These are phyloP conservation scores for Irpex sp. DNA, from an alignment of 1,284 basidiomycete genomes.

Conservation along the genomic window DNA sequence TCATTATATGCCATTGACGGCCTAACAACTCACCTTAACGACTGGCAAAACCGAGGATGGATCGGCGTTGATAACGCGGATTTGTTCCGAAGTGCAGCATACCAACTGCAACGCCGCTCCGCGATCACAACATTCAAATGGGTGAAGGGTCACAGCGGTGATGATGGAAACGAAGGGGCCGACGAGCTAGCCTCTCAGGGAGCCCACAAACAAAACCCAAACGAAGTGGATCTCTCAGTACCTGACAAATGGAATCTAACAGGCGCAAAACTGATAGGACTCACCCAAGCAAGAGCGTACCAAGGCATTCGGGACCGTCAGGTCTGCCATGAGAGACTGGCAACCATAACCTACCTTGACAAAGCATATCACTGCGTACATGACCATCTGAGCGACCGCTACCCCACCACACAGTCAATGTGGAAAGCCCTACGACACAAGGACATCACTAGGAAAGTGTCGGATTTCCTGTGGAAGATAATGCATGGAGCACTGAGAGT, in stretches of 20 bases:
- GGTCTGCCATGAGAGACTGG: background rate
- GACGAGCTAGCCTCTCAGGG: conserved; percentile 21
- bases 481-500: conserved; percentile 25
- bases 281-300: conserved; percentile 17
- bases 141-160: conserved; percentile 26
- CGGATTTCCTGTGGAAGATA: conserved; percentile 27
- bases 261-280: conserved; percentile 10
- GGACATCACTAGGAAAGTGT: conserved; percentile 20
- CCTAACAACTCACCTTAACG: conserved; percentile 2
- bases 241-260: conserved; percentile 2
- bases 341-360: background rate
- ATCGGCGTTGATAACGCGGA: conserved; percentile 2
- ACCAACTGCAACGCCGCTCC: conserved; percentile 14
- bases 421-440: conserved; percentile 12
- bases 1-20: conserved; percentile 8
- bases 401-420: background rate
- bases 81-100: background rate
- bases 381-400: background rate
- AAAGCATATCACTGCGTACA: background rate
- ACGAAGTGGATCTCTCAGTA: conserved; percentile 5
- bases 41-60: conserved; percentile 7
- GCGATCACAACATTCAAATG: conserved; percentile 21
- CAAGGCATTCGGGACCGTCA: background rate
- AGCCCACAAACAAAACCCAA: conserved; percentile 4
- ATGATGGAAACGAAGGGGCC: conserved; percentile 22